Conservation (phyloP, 2,329 filamentous ascomycete species). For the Sordariomycetes sp. region DNA sequence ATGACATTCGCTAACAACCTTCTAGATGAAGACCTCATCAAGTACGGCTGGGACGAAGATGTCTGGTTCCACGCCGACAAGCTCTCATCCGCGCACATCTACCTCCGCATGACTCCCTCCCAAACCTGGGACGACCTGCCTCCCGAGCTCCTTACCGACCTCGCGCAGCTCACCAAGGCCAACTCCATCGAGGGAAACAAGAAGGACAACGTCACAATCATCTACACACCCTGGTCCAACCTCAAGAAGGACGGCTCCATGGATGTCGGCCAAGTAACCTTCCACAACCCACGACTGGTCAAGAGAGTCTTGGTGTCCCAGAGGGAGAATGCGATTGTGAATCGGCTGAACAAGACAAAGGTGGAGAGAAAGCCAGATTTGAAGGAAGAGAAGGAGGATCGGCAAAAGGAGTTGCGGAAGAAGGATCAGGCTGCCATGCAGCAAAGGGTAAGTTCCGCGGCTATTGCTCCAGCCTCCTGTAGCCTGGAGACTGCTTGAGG, state of each 20-base stretch:
- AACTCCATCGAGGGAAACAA: slow-evolving; percentile 99
- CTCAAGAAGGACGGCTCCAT: slow-evolving; percentile 92
- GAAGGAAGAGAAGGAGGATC: slow-evolving; percentile 70
- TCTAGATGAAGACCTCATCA: slow-evolving; percentile 90
- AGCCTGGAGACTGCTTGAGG: not conserved
- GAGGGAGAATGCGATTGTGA: slow-evolving; percentile 85
- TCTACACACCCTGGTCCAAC: slow-evolving; percentile 98
- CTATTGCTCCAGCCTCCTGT: too few species aligned
- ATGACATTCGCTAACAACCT: too few species aligned
- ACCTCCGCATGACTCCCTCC: slow-evolving; percentile 72
- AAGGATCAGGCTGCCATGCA: slow-evolving; percentile 56
- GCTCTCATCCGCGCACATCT: slow-evolving; percentile 91
- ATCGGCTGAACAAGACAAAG: slow-evolving; percentile 96
- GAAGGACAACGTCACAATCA: slow-evolving; percentile 92
- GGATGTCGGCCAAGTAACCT: slow-evolving; percentile 90
- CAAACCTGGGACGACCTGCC: slow-evolving; percentile 80
- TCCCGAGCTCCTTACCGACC: slow-evolving; percentile 66
- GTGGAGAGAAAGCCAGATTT: slow-evolving; percentile 83
- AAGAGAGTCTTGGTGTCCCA: slow-evolving; percentile 71
- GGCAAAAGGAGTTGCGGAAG: slow-evolving; percentile 60
- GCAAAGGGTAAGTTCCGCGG: slow-evolving; percentile 53
- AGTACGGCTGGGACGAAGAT: slow-evolving; percentile 89
- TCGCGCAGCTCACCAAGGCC: slow-evolving; percentile 95
- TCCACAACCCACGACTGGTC: slow-evolving; percentile 82
- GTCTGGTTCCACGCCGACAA: slow-evolving; percentile 99